A percentile compares a stretch with the other conserved stretches of the same genome.
Conservation (phyloP, 179 eudicot species). For the Actinidia polygama region DNA sequence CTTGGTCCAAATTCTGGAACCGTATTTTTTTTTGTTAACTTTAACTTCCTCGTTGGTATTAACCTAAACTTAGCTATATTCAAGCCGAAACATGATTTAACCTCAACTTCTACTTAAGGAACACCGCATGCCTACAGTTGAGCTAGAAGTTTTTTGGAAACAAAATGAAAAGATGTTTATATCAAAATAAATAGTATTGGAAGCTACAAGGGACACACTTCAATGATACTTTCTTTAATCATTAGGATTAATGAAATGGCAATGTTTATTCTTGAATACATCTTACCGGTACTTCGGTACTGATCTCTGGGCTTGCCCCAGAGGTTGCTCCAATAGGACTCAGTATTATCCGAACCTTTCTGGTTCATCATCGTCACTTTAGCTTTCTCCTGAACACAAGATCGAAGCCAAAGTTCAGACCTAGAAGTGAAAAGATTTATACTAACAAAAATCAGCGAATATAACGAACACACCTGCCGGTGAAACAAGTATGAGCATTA, state of each 20-base stretch:
- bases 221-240: neutral
- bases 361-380: constrained; percentile 76
- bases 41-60: too few relatives aligned
- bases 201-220: neutral
- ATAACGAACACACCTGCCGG: neutral
- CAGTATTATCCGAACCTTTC: constrained; percentile 50
- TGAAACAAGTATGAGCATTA: constrained; percentile 9
- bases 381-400: constrained; percentile 70
- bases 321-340: constrained; percentile 67
- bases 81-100: too few relatives aligned
- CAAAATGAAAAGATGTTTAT: neutral
- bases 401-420: neutral
- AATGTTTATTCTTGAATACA: neutral
- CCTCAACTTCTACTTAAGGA: neutral
- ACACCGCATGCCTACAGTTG: neutral
- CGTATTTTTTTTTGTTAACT: too few relatives aligned
- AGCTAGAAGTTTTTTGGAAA: neutral
- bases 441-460: neutral
- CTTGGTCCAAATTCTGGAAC: too few relatives aligned
- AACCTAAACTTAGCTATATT: too few relatives aligned
- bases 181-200: neutral
- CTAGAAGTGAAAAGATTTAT: neutral
- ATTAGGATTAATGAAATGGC: neutral
- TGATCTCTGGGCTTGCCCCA: constrained; percentile 80
- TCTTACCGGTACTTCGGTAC: constrained; percentile 58